phyloP scores from a whole-genome alignment of 2,329 filamentous ascomycete species.

The Colletotrichum theobromicola region DNA sequence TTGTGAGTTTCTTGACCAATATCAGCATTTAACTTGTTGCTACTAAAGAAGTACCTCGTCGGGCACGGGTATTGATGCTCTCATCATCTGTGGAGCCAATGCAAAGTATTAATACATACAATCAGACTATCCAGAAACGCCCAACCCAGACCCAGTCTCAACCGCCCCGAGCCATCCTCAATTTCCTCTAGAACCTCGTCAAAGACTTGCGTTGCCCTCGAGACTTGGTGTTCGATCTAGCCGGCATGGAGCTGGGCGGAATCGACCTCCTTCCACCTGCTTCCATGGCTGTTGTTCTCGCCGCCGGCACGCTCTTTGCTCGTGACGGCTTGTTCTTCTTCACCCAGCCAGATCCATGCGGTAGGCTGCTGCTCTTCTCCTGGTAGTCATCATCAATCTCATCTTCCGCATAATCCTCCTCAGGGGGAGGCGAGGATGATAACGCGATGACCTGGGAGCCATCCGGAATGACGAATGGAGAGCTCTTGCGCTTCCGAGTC shows the following conservation, averaged over 20 bases:
- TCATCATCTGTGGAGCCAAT: neutral
- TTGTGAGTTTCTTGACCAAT: no score
- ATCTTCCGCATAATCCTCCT: slow-evolving; percentile 42
- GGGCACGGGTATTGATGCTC: slow-evolving; percentile 1
- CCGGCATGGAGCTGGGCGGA: neutral
- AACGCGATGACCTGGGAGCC: slow-evolving; percentile 37
- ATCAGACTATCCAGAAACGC: neutral
- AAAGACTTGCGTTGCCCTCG: neutral
- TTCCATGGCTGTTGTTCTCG: neutral
- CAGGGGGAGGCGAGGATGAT: slow-evolving; percentile 24
- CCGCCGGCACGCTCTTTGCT: slow-evolving; percentile 6
- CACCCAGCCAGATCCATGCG: slow-evolving; percentile 22
- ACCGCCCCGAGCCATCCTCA: neutral
- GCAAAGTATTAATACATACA: neutral
- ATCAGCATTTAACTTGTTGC: neutral
- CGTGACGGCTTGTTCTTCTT: slow-evolving; percentile 19
- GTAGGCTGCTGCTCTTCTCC: slow-evolving; percentile 19
- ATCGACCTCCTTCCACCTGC: neutral
- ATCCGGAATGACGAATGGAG: slow-evolving; percentile 30
- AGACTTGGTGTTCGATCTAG: neutral
- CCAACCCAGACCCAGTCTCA: neutral
- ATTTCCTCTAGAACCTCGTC: neutral
- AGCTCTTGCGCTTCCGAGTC: neutral
- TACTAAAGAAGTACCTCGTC: neutral
- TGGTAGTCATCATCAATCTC: slow-evolving; percentile 40